These are phyloP conservation scores for Hypoxylon perforatum DNA, from an alignment of 495 filamentous ascomycete species.

Conservation along the genomic window DNA sequence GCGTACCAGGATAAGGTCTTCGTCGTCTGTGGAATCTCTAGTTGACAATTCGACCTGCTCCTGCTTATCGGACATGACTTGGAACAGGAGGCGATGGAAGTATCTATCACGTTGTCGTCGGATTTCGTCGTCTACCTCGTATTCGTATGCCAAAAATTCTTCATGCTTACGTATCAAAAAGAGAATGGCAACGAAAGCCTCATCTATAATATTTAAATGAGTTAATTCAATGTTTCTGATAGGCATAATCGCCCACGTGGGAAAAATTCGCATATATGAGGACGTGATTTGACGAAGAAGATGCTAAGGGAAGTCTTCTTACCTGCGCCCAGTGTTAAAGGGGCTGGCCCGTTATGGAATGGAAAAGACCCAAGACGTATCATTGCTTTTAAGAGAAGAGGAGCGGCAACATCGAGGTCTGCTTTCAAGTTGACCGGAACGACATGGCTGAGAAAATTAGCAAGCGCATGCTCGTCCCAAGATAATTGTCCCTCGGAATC, in stretches of 20 bases:
- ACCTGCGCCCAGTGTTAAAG: background rate
- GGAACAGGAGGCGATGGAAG: slow-evolving; percentile 6
- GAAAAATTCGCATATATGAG: background rate
- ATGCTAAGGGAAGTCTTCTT: background rate
- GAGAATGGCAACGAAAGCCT: slow-evolving; percentile 4
- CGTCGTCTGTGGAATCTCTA: slow-evolving; percentile 8
- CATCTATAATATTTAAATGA: slow-evolving; percentile 4
- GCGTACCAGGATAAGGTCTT: slow-evolving; percentile 1
- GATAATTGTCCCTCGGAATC: background rate
- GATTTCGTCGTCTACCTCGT: background rate
- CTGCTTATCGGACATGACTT: slow-evolving; percentile 4
- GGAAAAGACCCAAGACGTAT: slow-evolving; percentile 19
- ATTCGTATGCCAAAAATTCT: too few relatives aligned
- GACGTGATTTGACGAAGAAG: background rate
- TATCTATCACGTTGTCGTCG: background rate
- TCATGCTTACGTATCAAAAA: slow-evolving; percentile 4
- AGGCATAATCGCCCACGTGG: background rate
- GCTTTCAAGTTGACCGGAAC: slow-evolving; percentile 2
- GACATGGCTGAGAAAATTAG: slow-evolving; percentile 1
- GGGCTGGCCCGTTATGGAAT: slow-evolving; percentile 1
- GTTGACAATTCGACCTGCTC: background rate
- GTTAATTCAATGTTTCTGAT: background rate
- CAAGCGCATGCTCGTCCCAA: slow-evolving; percentile 1
- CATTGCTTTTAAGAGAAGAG: slow-evolving; percentile 14
- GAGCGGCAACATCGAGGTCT: background rate